These are phyloP conservation scores for Galerina marginata DNA, from an alignment of 768 basidiomycete genomes.

Conservation along the genomic window DNA sequence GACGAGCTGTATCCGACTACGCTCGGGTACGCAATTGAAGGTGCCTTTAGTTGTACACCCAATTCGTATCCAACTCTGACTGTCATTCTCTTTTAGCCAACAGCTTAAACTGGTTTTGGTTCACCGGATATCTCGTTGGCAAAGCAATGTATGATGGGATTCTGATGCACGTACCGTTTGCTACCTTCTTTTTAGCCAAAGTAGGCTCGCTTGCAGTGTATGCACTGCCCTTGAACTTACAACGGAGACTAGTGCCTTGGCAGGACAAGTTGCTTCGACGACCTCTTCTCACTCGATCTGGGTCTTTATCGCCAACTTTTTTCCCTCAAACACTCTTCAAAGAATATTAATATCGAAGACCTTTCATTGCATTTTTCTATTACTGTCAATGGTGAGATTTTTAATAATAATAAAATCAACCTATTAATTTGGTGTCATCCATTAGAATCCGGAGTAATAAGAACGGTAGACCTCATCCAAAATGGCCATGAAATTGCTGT, in stretches of 20 bases:
- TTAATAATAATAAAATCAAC: background rate
- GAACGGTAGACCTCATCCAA: slow-evolving; percentile 21
- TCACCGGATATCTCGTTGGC: slow-evolving; percentile 91
- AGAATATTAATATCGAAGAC: slow-evolving; percentile 77
- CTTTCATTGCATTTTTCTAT: slow-evolving; percentile 90
- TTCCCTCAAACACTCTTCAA: slow-evolving; percentile 89
- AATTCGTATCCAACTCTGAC: background rate
- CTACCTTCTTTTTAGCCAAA: slow-evolving; percentile 93
- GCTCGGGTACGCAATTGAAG: slow-evolving; percentile 86
- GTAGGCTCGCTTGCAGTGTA: slow-evolving; percentile 36
- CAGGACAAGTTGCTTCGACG: slow-evolving; percentile 90
- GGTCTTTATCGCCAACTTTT: slow-evolving; percentile 92
- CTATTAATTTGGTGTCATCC: background rate
- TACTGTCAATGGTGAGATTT: slow-evolving; percentile 73
- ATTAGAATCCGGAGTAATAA: slow-evolving; percentile 24
- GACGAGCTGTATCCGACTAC: slow-evolving; percentile 97
- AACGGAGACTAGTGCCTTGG: slow-evolving; percentile 75
- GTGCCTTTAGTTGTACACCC: slow-evolving; percentile 36
- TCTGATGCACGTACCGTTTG: slow-evolving; percentile 92
- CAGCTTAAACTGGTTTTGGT: slow-evolving; percentile 89
- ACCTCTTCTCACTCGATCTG: slow-evolving; percentile 88
- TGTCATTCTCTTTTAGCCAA: slow-evolving; percentile 53
- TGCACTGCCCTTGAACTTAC: background rate
- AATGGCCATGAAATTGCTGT: slow-evolving; percentile 39
- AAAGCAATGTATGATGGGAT: slow-evolving; percentile 98